Evolutionary conservation across 768 basidiomycete genomes (phyloP).

Genomic region (Suillus decipiens): DNA sequence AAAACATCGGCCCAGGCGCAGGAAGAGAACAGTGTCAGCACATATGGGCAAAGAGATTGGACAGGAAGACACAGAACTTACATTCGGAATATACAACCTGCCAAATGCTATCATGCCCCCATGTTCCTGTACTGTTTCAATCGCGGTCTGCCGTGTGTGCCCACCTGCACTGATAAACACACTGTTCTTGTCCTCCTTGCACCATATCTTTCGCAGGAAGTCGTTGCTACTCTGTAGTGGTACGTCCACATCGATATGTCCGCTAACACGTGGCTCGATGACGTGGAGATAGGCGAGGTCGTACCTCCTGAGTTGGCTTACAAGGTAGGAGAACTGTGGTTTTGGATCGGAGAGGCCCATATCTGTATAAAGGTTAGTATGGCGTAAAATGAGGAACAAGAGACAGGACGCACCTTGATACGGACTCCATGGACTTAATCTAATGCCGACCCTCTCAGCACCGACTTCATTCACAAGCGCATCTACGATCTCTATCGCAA

Average conservation of each 20-base stretch:
- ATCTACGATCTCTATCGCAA: constrained; percentile 46
- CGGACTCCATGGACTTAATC: constrained; percentile 44
- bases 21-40: background rate
- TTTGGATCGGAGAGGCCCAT: constrained; percentile 38
- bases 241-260: constrained; percentile 7
- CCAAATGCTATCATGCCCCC: constrained; percentile 12
- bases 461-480: constrained; percentile 46
- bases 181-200: constrained; percentile 6
- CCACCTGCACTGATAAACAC: constrained; percentile 11
- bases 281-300: constrained; percentile 46
- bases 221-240: constrained; percentile 24
- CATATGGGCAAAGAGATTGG: background rate
- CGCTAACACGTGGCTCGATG: constrained; percentile 32
- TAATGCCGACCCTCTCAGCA: constrained; percentile 41
- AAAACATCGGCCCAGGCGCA: background rate
- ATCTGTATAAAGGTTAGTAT: constrained; percentile 23
- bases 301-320: constrained; percentile 23
- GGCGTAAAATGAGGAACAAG: background rate
- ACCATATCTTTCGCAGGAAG: constrained; percentile 31
- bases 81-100: constrained; percentile 11
- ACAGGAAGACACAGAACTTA: background rate
- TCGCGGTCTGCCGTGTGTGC: constrained; percentile 5
- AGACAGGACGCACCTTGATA: constrained; percentile 31
- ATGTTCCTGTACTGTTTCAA: constrained; percentile 7
- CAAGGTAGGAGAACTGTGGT: constrained; percentile 38